Evolutionary conservation across 768 basidiomycete genomes (phyloP).

Genomic region (Kwoniella dejecticola): DNA sequence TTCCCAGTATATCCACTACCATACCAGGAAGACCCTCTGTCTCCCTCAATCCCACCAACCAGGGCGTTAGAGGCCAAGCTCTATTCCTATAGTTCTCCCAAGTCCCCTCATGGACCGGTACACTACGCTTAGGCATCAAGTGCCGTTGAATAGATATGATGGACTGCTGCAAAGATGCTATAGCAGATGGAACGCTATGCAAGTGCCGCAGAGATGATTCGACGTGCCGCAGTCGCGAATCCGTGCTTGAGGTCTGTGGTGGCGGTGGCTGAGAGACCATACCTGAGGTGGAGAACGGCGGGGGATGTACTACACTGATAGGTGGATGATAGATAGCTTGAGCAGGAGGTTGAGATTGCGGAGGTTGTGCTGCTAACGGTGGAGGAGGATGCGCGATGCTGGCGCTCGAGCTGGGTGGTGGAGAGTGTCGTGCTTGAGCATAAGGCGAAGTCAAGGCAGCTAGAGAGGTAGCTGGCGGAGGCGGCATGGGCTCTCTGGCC

Average conservation of each 20-base stretch:
- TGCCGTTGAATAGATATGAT: constrained; percentile 24
- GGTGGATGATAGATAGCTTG: constrained; percentile 21
- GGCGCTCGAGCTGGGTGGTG: background rate
- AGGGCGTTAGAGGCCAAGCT: constrained; percentile 51
- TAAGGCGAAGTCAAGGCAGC: constrained; percentile 28
- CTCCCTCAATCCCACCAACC: constrained; percentile 49
- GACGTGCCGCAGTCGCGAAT: constrained; percentile 31
- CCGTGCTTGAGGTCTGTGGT: constrained; percentile 7
- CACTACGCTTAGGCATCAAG: constrained; percentile 3
- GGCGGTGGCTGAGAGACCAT: constrained; percentile 5
- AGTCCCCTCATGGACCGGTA: constrained; percentile 27
- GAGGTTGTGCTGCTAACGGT: background rate
- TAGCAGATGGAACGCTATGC: constrained; percentile 19
- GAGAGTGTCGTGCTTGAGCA: constrained; percentile 21
- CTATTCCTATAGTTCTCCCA: constrained; percentile 44
- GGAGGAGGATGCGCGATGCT: constrained; percentile 15
- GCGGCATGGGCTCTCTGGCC: constrained; percentile 47
- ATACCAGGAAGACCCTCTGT: constrained; percentile 37
- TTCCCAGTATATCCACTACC: constrained; percentile 40
- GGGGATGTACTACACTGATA: constrained; percentile 19
- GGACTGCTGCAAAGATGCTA: constrained; percentile 10
- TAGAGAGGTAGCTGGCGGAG: constrained; percentile 39
- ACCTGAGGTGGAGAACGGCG: constrained; percentile 4
- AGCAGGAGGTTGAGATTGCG: background rate
- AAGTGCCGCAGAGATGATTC: constrained; percentile 29